Base-by-base conservation (phyloP, 768 basidiomycete species). In the Rhodotorula graminis region DNA sequence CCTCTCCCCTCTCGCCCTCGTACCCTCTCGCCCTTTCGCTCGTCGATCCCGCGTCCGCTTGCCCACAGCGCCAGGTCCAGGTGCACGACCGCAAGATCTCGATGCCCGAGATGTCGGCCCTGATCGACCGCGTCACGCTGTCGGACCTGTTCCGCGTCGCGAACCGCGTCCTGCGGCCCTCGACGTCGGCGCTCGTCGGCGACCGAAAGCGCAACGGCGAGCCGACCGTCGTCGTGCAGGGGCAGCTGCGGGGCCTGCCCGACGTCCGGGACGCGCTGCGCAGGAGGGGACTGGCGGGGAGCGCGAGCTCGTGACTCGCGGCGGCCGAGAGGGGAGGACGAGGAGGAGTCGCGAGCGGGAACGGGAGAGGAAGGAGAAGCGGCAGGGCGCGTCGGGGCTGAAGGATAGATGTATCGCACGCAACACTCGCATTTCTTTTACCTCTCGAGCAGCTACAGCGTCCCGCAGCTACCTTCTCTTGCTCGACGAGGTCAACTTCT, bases 81-180 rank as follows among this genome's bases (percentile, higher is more conserved):
- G 90, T 94, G 15, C 92, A 95, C 77, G 86, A 88, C 69, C 87
- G 90, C 77, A 93, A 90, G 80, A 85, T 96, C 55, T 87, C 91
- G 23, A 84, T 93, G n/a, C 84, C 87, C 18, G 93, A 97, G 81
- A 97, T 97, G 94, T 89, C 88, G 64, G 87, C 85, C 11, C 88
- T 88, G 79, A 90, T 97, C 72, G 91, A 93, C 81, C 83, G 84
- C 50, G 87, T 97, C 68, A 87, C 87, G 15, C 79, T 87, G 2
- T 84, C 86, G 57, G 88, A 89, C 69, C 83, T 97, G 44, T 87
- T 85, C 69, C 86, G 88, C 31, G 92, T 93, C 19, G 93, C 92
- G 10, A 83, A 83, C 33, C 87, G 89, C 40, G 81, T 96, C 40
- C 90, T 95, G 1, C 71, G 81, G 31, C 75, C 75, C 0, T 58